Evolutionary conservation across 179 eudicot genomes (phyloP).

Genomic region (Heliamphora pulchella): DNA sequence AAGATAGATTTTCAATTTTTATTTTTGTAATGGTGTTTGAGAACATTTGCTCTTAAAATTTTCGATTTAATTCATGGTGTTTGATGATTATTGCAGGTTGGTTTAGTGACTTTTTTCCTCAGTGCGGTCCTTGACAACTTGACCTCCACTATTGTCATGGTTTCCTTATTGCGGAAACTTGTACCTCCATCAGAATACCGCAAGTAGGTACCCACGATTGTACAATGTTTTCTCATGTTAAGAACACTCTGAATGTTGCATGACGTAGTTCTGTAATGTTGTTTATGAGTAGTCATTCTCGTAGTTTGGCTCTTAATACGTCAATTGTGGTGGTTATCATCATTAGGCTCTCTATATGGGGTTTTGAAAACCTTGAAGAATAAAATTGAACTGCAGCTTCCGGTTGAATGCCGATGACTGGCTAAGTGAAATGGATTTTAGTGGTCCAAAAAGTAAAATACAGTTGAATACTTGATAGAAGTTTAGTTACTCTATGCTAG

Average conservation of each 20-base stretch:
- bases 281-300: neutral
- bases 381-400: neutral
- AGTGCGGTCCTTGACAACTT: constrained; percentile 90
- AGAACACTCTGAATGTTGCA: neutral
- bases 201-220: constrained; percentile 45
- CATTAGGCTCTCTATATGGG: neutral
- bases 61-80: neutral
- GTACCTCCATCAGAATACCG: constrained; percentile 91
- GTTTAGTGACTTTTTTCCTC: constrained; percentile 84
- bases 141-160: constrained; percentile 95
- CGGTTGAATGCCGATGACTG: neutral
- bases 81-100: constrained; percentile 58
- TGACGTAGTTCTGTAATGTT: neutral
- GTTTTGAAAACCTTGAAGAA: constrained; percentile 1
- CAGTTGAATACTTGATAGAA: neutral
- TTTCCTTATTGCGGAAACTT: constrained; percentile 77
- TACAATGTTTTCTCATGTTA: neutral
- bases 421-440: neutral
- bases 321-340: neutral
- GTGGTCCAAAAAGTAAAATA: neutral
- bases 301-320: neutral
- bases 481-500: neutral
- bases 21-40: too few species aligned
- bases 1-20: neutral
- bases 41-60: too few species aligned